Evolutionary conservation across 768 basidiomycete species (phyloP), one percentile per base, ranked within the genome.

Genomic region (Agaricus blazei): DNA sequence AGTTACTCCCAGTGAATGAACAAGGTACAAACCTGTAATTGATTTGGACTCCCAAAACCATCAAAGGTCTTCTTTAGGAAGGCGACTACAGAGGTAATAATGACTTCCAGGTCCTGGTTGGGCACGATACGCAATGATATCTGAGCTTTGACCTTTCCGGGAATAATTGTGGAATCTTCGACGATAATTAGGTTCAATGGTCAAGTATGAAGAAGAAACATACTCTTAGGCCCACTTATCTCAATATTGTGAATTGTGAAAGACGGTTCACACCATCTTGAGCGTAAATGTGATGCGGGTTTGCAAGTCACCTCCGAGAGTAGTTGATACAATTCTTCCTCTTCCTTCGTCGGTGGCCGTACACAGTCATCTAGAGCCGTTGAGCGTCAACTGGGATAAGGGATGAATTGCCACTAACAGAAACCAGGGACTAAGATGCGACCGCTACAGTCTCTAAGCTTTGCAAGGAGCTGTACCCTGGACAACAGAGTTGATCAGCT

Each of bases 71-170:
- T 63, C 28, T 72, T 63, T 1, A 98, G 71, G 63, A 88, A 80
- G 3, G 75, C 67, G 53, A 81, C 76, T 14, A 98, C 71, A 8
- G 80, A 72, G 14, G 72, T 72, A 3, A 84, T 81, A 57, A 96
- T 85, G 3, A 73, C 77, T 6, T 87, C 81, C 3, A 95, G 71
- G 53, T 86, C 81, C 68, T 98, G 96, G 64, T 98, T 93, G 1
- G 96, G 96, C 0, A 99, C 96, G 60, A 98, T 89, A 11, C 96
- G 90, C 56, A 98, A 69, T 4, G 93, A 96, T 5, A 98, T 78
- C 59, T 90, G 85, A 1, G 94, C 84, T n/a, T 80, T 83, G 27
- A 96, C 92, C 8, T 75, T 79, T 1, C 85, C 83, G 0, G 96
- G 94, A 44, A 98, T 98, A 56, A 98, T 84, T 1, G 96, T 96